phyloP scores from a whole-genome alignment of 2,329 filamentous ascomycete genomes.

The Lecanoromycetidae sp. region DNA sequence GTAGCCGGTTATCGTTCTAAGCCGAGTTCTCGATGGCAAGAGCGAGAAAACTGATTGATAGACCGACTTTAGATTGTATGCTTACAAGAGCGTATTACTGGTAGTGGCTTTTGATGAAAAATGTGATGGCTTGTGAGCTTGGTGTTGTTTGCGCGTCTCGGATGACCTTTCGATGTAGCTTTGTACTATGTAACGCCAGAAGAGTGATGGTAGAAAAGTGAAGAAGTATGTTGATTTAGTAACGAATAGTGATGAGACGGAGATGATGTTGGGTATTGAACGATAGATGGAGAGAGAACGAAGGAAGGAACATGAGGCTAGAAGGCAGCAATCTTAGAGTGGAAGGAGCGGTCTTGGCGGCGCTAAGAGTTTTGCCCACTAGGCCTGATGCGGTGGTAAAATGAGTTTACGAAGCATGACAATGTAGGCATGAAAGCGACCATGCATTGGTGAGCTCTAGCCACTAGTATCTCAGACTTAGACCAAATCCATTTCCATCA shows the following conservation, averaged over 20 bases:
- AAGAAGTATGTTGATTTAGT: neutral
- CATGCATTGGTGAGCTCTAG: too few relatives aligned
- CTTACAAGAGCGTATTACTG: conserved; percentile 7
- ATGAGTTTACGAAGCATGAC: too few relatives aligned
- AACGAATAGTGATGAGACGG: neutral
- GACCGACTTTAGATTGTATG: conserved; percentile 6
- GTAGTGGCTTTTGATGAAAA: neutral
- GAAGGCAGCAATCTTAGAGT: too few relatives aligned
- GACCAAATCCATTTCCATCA: too few relatives aligned
- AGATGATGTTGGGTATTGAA: too few relatives aligned
- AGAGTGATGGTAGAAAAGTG: neutral
- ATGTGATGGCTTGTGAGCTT: neutral
- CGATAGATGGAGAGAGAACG: too few relatives aligned
- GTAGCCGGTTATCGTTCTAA: neutral
- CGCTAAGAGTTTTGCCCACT: too few relatives aligned
- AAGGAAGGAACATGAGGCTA: too few relatives aligned
- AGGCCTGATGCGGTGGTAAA: too few relatives aligned
- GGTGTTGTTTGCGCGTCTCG: neutral
- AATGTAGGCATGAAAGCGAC: too few relatives aligned
- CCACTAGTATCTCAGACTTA: too few relatives aligned
- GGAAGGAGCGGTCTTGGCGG: too few relatives aligned
- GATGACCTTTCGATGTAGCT: neutral
- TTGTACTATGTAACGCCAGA: neutral
- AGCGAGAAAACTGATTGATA: neutral
- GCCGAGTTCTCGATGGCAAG: conserved; percentile 2